Evolutionary conservation across 805 yeast genomes (phyloP), one percentile per base, ranked within the genome.

Genomic region (Nakazawaea ishiwadae): DNA sequence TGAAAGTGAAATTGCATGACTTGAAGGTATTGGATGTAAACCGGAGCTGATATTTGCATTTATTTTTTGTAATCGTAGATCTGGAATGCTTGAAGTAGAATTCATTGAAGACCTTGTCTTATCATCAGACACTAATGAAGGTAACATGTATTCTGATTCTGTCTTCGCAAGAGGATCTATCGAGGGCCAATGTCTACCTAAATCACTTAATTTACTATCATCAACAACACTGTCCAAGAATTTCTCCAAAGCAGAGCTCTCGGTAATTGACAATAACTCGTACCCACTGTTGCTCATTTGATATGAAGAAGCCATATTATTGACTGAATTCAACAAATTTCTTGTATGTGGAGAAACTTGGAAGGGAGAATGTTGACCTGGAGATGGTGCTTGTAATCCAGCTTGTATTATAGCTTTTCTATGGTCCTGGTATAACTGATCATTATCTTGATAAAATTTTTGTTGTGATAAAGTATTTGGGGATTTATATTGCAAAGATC

Each of bases 161-260:
- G 28, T 14, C 28, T 28, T 39, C 19, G 44, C 46, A 7, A 35
- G 14, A 2, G 65, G 65, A 40, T 60, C 65, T 12, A 60, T 56
- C 4, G 62, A 51, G 17, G 54, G 50, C 65, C 65, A 60, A 35
- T 56, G 59, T 44, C 52, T 58, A 5, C 58, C 55, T 14, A 60
- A 44, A 21, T 50, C 52, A 24, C 39, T 48, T 26, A 59, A 46
- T 30, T 50, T 54, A 14, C 52, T 51, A 38, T 60, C 62, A 40
- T 59, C 60, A 1, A 63, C 67, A 16, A 63, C 60, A 14, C 63
- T 58, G 38, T 63, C 68, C 19, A 63, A 50, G 41, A 63, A 63
- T 8, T 52, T 51, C 35, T 62, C 66, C 29, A 63, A 45, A 0
- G 62, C 67, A 4, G 58, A 51, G 5, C 63, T 48, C 37, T 63